A percentile compares a stretch with the other conserved stretches of the same genome.
These are phyloP conservation scores for Syncephalastrum racemosum DNA, from an alignment of 371 early-diverging fungal genomes.

Conservation along the genomic window DNA sequence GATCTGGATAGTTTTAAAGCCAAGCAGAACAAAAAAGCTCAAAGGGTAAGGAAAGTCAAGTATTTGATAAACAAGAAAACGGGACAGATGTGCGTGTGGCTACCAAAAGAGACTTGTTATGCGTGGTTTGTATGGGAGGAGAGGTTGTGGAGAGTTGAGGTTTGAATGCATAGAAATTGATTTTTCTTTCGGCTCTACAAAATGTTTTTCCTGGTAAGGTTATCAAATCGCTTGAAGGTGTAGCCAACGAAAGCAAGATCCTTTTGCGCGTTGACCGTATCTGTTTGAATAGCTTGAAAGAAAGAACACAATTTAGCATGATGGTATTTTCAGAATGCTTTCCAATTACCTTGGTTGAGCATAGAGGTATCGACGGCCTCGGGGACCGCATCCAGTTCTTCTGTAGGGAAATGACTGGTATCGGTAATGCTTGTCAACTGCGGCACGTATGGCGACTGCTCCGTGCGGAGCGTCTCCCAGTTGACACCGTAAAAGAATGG, in stretches of 20 bases:
- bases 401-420: slow-evolving; percentile 95
- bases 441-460: slow-evolving; percentile 93
- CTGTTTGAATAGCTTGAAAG: slow-evolving; percentile 30
- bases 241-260: slow-evolving; percentile 97
- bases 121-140: too few relatives aligned
- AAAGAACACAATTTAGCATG: neutral
- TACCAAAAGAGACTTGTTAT: too few relatives aligned
- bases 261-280: slow-evolving; percentile 67
- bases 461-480: slow-evolving; percentile 85
- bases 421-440: slow-evolving; percentile 93
- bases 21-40: too few relatives aligned
- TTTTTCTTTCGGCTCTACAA: slow-evolving; percentile 38
- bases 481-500: slow-evolving; percentile 96
- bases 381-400: slow-evolving; percentile 82
- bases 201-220: slow-evolving; percentile 76
- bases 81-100: too few relatives aligned
- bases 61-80: too few relatives aligned
- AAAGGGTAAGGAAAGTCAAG: too few relatives aligned
- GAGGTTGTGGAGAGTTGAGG: too few relatives aligned
- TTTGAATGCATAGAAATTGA: too few relatives aligned
- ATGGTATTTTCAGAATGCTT: neutral
- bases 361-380: slow-evolving; percentile 43
- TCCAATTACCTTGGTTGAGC: slow-evolving; percentile 15
- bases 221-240: slow-evolving; percentile 94
- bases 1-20: too few relatives aligned